phyloP scores from a whole-genome alignment of 371 early-diverging fungal genomes.

The Chytridium lagenaria region DNA sequence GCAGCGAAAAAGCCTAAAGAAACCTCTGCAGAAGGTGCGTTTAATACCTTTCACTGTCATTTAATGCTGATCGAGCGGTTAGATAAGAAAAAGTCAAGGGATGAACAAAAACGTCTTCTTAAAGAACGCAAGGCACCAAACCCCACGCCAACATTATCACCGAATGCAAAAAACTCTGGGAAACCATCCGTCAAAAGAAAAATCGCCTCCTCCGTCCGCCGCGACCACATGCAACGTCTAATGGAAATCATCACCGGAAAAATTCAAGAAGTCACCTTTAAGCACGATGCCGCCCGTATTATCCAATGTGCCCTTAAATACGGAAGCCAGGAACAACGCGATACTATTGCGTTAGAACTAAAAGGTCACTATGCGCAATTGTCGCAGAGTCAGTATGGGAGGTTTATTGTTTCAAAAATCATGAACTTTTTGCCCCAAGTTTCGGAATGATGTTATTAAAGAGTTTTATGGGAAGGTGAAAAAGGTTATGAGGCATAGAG shows the following conservation, averaged over 20 bases:
- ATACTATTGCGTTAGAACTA: conserved; percentile 81
- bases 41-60: neutral
- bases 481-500: conserved; percentile 75
- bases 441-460: conserved; percentile 73
- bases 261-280: conserved; percentile 88
- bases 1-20: conserved; percentile 19
- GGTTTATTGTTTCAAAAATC: conserved; percentile 86
- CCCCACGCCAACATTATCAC: conserved; percentile 74
- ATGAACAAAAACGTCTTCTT: conserved; percentile 64
- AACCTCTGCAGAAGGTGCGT: conserved; percentile 5
- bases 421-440: conserved; percentile 79
- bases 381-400: conserved; percentile 83
- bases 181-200: conserved; percentile 79
- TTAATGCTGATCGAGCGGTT: neutral
- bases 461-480: conserved; percentile 85
- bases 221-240: conserved; percentile 72
- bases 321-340: conserved; percentile 80
- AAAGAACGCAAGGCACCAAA: conserved; percentile 74
- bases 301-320: conserved; percentile 91
- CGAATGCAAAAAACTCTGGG: conserved; percentile 87
- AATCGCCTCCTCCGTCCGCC: conserved; percentile 67
- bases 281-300: conserved; percentile 94
- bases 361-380: conserved; percentile 76
- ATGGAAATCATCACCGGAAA: conserved; percentile 83
- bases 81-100: conserved; percentile 42